Evolutionary conservation across 1,284 basidiomycete species (phyloP), one percentile per base, ranked within the genome.

Genomic region (Pseudomicrostroma phylloplanum): DNA sequence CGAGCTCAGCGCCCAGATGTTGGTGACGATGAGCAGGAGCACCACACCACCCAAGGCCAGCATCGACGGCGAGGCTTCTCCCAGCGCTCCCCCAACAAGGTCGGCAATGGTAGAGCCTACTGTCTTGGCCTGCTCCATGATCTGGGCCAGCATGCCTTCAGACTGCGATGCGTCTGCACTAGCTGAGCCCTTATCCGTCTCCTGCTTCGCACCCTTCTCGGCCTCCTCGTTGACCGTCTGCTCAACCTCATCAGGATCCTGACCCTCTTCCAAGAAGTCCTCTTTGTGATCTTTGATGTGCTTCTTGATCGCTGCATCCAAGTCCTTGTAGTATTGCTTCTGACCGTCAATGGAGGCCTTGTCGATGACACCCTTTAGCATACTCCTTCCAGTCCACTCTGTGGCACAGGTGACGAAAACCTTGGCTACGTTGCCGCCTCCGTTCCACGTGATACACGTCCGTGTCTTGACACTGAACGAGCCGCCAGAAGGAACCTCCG

Each of bases 361-460:
- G 76, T 96, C 92, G 74, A 98, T 96, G 72, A 98, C 66, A 91
- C 92, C 88, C 81, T 91, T 94, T 80, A 98, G 90, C 82, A 96
- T 96, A 80, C 91, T 94, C 70, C 92, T 85, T 23, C 93, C 93
- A 0, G 89, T 91, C 93, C 94, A 98, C 67, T 97, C 93, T 1
- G 97, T 91, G 69, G 89, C 86, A 7, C 90, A 92, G 42, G 91
- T 93, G 3, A 98, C 91, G 8, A 91, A 72, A 13, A 98, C 86
- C 58, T 85, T 86, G 1, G 89, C 88, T 3, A 87, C 85, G 59
- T 89, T 85, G 3, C 85, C 82, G 6, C 59, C 63, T 57, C 88
- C 88, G 4, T 90, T 92, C 93, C 93, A 98, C 79, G 87, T 97
- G 61, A 98, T 84, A 78, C 93, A 97, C 11, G 92, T 96, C 69